Evolutionary conservation across 352 stramenopile species (phyloP).

Genomic region (Pythium utonaiense): DNA sequence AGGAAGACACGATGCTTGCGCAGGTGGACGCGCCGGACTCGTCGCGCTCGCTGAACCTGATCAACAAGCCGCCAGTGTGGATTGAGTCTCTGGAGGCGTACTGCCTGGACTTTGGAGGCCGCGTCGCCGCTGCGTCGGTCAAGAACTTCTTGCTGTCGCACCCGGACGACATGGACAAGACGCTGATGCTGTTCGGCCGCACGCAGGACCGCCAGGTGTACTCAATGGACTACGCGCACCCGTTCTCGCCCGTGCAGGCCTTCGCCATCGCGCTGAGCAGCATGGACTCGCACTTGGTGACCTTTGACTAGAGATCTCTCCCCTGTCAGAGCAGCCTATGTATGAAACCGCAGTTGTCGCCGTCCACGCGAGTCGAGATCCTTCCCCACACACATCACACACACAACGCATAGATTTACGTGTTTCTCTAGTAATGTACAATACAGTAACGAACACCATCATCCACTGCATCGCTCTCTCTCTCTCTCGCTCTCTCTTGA

Average conservation of each 20-base stretch:
- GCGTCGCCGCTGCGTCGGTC: conserved; percentile 71
- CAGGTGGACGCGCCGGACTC: conserved; percentile 72
- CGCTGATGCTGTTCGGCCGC: conserved; percentile 82
- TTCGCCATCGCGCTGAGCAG: conserved; percentile 86
- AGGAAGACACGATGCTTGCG: conserved; percentile 77
- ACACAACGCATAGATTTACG: conserved; percentile 15
- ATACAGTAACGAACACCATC: conserved; percentile 9
- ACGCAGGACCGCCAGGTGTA: conserved; percentile 86
- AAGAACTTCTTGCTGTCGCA: conserved; percentile 88
- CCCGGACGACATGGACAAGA: conserved; percentile 84
- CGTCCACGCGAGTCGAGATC: too few relatives aligned
- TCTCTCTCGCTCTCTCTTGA: too few relatives aligned
- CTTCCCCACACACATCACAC: too few relatives aligned
- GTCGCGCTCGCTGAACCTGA: conserved; percentile 56
- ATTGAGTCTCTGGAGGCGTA: conserved; percentile 86
- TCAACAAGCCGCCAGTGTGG: conserved; percentile 87
- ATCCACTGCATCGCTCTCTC: too few relatives aligned
- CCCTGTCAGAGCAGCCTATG: conserved; percentile 21
- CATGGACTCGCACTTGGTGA: conserved; percentile 87
- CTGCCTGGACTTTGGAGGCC: conserved; percentile 79
- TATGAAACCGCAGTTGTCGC: conserved; percentile 32
- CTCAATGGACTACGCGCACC: conserved; percentile 85
- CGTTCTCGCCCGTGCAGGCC: conserved; percentile 81
- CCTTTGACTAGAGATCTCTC: conserved; percentile 63
- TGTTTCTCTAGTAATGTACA: conserved; percentile 22